Base-by-base conservation (phyloP, 2,329 filamentous ascomycete species). In the Alternaria sp. region DNA sequence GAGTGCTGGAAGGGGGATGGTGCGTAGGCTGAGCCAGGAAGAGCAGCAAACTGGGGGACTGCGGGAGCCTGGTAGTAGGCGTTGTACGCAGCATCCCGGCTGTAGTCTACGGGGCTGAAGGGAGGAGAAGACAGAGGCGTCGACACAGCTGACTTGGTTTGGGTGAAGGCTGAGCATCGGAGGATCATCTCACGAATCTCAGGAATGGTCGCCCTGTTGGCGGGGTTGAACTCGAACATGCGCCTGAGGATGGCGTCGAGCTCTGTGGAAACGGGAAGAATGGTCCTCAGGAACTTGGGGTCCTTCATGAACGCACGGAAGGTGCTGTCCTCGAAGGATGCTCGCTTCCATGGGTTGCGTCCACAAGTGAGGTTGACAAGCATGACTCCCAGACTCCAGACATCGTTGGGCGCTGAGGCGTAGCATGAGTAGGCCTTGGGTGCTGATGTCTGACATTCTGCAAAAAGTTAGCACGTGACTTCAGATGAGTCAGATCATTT, bases 301-400 rank as follows among this genome's bases (percentile, higher is more conserved):
- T 93, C 93, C 84, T 91, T 91, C 72, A 92, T 87, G 82, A 92
- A 98, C 58, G 94, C 94, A 75, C 91, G 89, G 87, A 98, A 99
- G 49, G 96, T 98, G 68, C 93, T 93, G 81, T 99, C 96, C 80
- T 97, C 93, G 72, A 89, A 85, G 12, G 93, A 97, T 66, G 96
- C 96, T 79, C 96, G 91, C 84, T 98, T 98, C 96, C 96, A 99
- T 63, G 96, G 96, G 82, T 99, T 99, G 80, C 96, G 93, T 77
- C 96, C 96, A 83, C 96, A 99, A 55, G 93, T 97, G 71, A 99
- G 86, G 84, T 99, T 99, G 74, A 99, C 93, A 65, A 99, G 87
- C 78, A 99, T 97, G 57, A 99, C 95, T 71, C 96, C 96, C n/a
- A 99, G 87, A 76, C 92, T 95, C 96, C 96, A 99, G 73, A 98